Base-by-base conservation (phyloP, 768 basidiomycete species). In the Nevesoporus exiguus region DNA sequence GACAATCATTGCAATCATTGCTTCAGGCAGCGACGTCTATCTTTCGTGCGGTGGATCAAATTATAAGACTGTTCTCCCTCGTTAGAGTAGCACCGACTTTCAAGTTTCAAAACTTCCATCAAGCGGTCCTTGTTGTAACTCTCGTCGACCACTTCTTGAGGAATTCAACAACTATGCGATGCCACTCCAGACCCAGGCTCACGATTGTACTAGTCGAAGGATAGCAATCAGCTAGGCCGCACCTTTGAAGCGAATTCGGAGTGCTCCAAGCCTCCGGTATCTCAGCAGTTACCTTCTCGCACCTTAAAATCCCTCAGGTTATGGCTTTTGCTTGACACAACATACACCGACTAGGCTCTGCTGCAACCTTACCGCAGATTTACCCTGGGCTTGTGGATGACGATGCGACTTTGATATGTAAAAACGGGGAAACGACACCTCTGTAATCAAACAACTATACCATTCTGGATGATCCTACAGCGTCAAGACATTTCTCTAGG, bases 401-500 rank as follows among this genome's bases (percentile, higher is more conserved):
- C 2, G 24, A 27, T 14, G 27, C 37, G 22, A 47, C 47, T 30
- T 11, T 31, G 14, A 30, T 24, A 41, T 21, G 25, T 17, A 39
- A 27, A 37, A 33, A 42, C 21, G 27, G 30, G 19, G 33, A 27
- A 50, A 33, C 3, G 10, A 53, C 19, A 25, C 48, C 9, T 22
- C 24, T 40, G 30, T 33, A 54, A 46, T 17, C 36, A 24, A 34
- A 57, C 56, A 49, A 50, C 48, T 47, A 64, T 29, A 27, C 14
- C 1, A 14, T 31, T 17, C 14, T 52, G 24, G 46, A 34, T 33
- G 7, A 48, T 9, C 42, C 62, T 33, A 71, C 76, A 7, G 76
- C 76, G 11, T 73, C 70, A 21, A 90, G 73, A 65, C 86, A 88
- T 30, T 86, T 85, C 68, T 98, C 95, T 10, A 99, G 83, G 0